phyloP scores from a whole-genome alignment of 768 basidiomycete species.

The Mycena olivaceomarginata region DNA sequence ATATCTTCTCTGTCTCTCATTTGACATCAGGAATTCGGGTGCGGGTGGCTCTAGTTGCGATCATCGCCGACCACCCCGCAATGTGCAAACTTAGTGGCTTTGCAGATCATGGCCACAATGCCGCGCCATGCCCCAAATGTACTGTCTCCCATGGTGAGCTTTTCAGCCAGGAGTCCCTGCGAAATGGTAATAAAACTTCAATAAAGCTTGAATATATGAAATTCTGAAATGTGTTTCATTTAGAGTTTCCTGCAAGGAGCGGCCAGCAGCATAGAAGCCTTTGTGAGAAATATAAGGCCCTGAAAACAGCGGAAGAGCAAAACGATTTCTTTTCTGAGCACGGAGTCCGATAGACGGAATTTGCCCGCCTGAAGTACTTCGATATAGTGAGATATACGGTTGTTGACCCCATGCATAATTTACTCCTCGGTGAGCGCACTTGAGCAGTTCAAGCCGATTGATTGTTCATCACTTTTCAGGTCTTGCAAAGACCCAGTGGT shows the following conservation, averaged over 20 bases:
- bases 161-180: conserved; percentile 36
- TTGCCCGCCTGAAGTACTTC: conserved; percentile 14
- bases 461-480: conserved; percentile 28
- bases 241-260: not conserved
- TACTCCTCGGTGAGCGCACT: not conserved
- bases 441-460: not conserved
- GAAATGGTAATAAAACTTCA: conserved; percentile 29
- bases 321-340: conserved; percentile 30
- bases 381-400: not conserved
- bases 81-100: conserved; percentile 51
- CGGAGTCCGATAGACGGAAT: conserved; percentile 42
- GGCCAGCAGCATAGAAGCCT: not conserved
- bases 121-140: conserved; percentile 51
- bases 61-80: conserved; percentile 55
- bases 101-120: conserved; percentile 49
- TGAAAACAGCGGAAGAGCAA: not conserved
- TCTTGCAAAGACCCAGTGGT: conserved; percentile 45
- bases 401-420: not conserved
- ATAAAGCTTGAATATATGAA: not conserved
- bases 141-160: conserved; percentile 41
- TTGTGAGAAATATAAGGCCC: not conserved
- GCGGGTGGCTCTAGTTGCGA: conserved; percentile 47
- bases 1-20: not conserved
- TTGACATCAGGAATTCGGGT: conserved; percentile 30
- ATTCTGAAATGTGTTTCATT: not conserved